These are phyloP conservation scores for Lotus japonicus DNA, from an alignment of 306 rosid genomes.

Conservation along the genomic window DNA sequence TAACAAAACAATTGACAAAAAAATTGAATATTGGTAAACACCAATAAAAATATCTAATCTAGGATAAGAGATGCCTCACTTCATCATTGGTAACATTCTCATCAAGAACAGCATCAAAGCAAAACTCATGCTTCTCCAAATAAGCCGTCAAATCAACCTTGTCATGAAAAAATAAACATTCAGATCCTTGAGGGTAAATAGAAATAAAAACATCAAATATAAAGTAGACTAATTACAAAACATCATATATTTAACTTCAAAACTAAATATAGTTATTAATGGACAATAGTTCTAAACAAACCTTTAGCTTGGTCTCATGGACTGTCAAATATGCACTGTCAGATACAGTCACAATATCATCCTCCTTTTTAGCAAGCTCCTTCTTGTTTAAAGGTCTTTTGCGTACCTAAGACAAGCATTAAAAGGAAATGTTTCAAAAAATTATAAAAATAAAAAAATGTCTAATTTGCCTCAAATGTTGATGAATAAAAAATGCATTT, in stretches of 20 bases:
- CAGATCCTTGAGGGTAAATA: not conserved
- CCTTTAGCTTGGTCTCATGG: conserved; percentile 92
- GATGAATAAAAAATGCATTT: not conserved
- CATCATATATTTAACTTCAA: conserved; percentile 10
- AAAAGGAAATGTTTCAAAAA: not conserved
- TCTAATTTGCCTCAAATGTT: conserved; percentile 14
- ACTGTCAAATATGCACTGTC: conserved; percentile 72
- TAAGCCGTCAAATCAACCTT: conserved; percentile 99
- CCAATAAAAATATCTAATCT: not conserved
- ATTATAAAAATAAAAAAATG: not conserved
- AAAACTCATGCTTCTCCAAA: conserved; percentile 97
- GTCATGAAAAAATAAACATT: conserved; percentile 20
- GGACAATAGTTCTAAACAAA: conserved; percentile 25
- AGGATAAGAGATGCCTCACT: conserved; percentile 34
- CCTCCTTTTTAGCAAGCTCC: conserved; percentile 93
- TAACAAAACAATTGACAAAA: not conserved
- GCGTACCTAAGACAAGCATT: conserved; percentile 63
- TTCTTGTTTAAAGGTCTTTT: conserved; percentile 98
- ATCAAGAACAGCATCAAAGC: conserved; percentile 95
- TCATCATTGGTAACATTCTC: conserved; percentile 88
- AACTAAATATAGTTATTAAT: conserved; percentile 7
- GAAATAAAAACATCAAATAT: not conserved
- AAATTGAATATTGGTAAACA: conserved; percentile 1
- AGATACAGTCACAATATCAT: conserved; percentile 76
- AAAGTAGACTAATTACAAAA: not conserved